Percentiles rank a stretch among this genome's conserved stretches.
phyloP scores from a whole-genome alignment of 2,329 filamentous ascomycete genomes.

The Penicillium sp. region DNA sequence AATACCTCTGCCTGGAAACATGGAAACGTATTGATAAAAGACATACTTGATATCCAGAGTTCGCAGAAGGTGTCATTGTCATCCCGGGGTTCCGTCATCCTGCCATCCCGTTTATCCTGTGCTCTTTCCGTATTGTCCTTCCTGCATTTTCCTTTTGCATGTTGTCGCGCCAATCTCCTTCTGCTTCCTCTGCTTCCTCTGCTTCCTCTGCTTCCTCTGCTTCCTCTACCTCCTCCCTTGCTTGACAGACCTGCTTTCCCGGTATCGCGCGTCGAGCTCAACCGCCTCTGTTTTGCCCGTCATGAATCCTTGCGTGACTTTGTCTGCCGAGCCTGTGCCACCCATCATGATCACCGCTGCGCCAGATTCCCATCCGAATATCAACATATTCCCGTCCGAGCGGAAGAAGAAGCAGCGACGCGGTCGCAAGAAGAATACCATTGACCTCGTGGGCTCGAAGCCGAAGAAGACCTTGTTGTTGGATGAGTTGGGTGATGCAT shows the following conservation, averaged over 20 bases:
- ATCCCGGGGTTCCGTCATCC: neutral
- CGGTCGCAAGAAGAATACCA: conserved; percentile 5
- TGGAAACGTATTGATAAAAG: no score
- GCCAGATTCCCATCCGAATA: neutral
- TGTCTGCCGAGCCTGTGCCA: conserved; percentile 3
- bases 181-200: no score
- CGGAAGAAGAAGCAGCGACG: conserved; percentile 16
- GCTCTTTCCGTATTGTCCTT: neutral
- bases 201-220: no score
- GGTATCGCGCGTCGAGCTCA: neutral
- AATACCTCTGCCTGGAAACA: neutral
- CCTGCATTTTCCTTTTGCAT: neutral
- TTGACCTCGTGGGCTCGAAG: neutral
- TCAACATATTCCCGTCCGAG: neutral
- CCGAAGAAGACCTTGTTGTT: conserved; percentile 18
- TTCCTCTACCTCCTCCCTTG: neutral
- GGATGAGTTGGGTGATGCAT: conserved; percentile 21
- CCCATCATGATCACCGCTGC: conserved; percentile 9
- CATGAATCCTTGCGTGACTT: neutral
- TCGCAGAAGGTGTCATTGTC: neutral
- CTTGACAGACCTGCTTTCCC: neutral
- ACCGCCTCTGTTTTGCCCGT: neutral
- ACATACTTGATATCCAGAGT: neutral
- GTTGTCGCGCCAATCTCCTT: neutral
- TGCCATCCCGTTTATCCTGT: neutral